Base-by-base conservation (phyloP, 495 filamentous ascomycete genomes). In the Echria macrotheca region DNA sequence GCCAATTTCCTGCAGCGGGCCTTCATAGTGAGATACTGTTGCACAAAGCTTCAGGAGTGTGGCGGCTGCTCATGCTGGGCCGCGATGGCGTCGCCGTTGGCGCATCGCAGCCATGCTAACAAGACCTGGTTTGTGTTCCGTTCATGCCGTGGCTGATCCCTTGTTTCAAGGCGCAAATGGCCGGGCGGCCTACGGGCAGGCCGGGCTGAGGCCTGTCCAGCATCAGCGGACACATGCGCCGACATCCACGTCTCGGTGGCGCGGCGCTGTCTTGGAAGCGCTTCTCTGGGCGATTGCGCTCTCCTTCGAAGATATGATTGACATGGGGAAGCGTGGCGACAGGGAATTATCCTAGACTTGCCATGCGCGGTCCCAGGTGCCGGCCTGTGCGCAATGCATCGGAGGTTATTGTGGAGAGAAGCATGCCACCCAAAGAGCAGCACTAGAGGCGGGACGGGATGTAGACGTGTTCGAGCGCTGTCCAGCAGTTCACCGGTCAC, bases 291-390 rank as follows among this genome's bases (percentile, higher is more conserved):
- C 23, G 25, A 44, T n/a, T n/a, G n/a, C n/a, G n/a, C n/a, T n/a
- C n/a, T n/a, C n/a, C n/a, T n/a, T n/a, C n/a, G n/a, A n/a, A 41
- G 18, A 41, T 17, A 31, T 42, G 37, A 41, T 42, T 50, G 46
- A 36, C 44, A 33, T 33, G 45, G 47, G 48, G 31, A 36, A 44
- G 55, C 52, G 33, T 58, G 55, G 55, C 36, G 37, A 48, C 52
- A 58, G 55, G 55, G 55, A 51, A 52, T 51, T 51, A 55, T 55
- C 53, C 53, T 50, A 36, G 48, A 39, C 43, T 21, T 46, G 53
- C 53, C 53, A 55, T 55, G 48, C 43, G 48, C 28, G 43, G 53
- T 24, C 36, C 35, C 31, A 44, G 45, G 18, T 37, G 43, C 38
- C 53, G 43, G 53, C 48, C 53, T 54, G 53, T 55, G 48, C 53